phyloP scores from a whole-genome alignment of 1,139 yeast genomes.

The Taphrina pruni region DNA sequence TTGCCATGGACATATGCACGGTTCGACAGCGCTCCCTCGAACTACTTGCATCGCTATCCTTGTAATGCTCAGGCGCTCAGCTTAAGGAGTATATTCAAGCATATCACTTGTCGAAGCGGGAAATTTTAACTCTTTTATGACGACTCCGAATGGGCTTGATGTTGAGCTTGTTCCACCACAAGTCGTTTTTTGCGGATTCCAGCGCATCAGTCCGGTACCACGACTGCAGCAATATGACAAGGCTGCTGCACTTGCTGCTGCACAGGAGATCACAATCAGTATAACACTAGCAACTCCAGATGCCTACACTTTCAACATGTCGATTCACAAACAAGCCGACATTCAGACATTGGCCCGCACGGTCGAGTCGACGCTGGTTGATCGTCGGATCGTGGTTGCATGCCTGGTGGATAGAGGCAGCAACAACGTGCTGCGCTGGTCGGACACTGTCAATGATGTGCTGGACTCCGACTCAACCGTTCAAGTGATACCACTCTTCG shows the following conservation, averaged over 20 bases:
- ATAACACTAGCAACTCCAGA: background rate
- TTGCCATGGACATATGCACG: background rate
- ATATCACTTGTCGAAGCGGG: too few species aligned
- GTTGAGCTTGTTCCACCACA: constrained; percentile 19
- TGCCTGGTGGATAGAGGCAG: constrained; percentile 31
- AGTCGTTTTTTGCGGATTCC: constrained; percentile 34
- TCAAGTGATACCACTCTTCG: constrained; percentile 24
- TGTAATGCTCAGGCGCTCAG: too few species aligned
- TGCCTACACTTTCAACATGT: background rate
- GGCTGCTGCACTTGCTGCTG: background rate
- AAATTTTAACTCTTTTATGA: too few species aligned
- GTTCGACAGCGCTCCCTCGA: background rate
- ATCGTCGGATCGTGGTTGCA: constrained; percentile 30
- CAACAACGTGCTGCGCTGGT: constrained; percentile 34
- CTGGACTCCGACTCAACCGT: constrained; percentile 30
- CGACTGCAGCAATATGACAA: constrained; percentile 7
- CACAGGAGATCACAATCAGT: constrained; percentile 7
- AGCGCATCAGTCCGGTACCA: constrained; percentile 25
- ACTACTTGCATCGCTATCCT: background rate
- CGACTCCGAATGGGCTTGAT: too few species aligned
- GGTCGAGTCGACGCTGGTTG: constrained; percentile 18
- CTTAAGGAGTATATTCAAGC: too few species aligned
- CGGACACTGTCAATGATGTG: constrained; percentile 29
- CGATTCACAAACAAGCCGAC: constrained; percentile 36
- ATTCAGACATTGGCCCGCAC: constrained; percentile 31